These are phyloP conservation scores for Pythium plurisporium DNA, from an alignment of 352 stramenopile genomes.

Conservation along the genomic window DNA sequence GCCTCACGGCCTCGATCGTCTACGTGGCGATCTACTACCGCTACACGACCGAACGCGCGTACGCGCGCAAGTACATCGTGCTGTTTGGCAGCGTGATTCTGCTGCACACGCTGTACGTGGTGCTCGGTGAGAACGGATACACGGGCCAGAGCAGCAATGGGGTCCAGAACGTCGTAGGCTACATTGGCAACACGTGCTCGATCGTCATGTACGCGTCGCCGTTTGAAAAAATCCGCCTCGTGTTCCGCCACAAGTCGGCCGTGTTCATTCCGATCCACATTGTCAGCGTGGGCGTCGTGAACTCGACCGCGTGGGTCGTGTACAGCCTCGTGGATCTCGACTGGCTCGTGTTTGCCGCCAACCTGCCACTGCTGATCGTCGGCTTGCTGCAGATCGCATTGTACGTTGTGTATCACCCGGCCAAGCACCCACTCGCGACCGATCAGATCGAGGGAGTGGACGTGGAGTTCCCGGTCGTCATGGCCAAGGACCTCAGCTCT, in stretches of 20 bases:
- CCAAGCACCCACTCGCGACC: constrained; percentile 25
- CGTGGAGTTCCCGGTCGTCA: not conserved
- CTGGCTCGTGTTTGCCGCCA: constrained; percentile 52
- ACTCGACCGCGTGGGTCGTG: constrained; percentile 38
- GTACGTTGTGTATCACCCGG: constrained; percentile 46
- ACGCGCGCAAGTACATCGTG: constrained; percentile 1
- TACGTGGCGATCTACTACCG: constrained; percentile 12
- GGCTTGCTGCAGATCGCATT: constrained; percentile 33
- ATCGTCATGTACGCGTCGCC: constrained; percentile 38
- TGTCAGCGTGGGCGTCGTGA: constrained; percentile 37
- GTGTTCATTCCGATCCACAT: constrained; percentile 52
- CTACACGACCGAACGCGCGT: constrained; percentile 5
- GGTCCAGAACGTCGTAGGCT: constrained; percentile 40
- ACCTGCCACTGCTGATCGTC: constrained; percentile 30
- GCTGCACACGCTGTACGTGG: constrained; percentile 1
- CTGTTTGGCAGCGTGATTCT: not conserved
- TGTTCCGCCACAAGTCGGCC: constrained; percentile 36
- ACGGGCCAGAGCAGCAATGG: constrained; percentile 24
- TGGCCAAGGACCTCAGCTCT: not conserved
- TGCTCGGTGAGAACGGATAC: constrained; percentile 2
- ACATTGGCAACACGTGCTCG: constrained; percentile 32
- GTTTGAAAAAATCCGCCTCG: constrained; percentile 43
- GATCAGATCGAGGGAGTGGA: not conserved
- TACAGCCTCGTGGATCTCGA: constrained; percentile 35
- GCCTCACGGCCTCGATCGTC: not conserved